Evolutionary conservation across 805 yeast genomes (phyloP).

Genomic region (Pichia californica): DNA sequence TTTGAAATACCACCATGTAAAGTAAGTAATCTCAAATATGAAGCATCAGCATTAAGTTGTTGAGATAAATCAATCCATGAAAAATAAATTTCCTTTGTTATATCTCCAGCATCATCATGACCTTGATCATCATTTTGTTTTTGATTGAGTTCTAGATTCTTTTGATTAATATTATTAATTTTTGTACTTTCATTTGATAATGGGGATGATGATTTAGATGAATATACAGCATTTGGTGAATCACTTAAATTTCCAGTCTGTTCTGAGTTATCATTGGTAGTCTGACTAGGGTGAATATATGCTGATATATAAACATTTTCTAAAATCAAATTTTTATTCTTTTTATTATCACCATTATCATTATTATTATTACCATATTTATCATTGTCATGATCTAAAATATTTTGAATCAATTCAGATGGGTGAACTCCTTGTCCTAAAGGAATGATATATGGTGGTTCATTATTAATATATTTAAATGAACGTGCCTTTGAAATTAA

Average conservation of each 20-base stretch:
- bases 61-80: slow-evolving; percentile 33
- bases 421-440: slow-evolving; percentile 27
- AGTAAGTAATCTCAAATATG: slow-evolving; percentile 32
- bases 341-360: no score
- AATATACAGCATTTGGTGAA: no score
- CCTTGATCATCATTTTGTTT: no score
- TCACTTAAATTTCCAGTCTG: background rate
- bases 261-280: background rate
- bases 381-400: slow-evolving; percentile 16
- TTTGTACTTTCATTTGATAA: no score
- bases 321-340: slow-evolving; percentile 10
- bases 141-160: background rate
- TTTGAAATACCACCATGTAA: slow-evolving; percentile 21
- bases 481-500: slow-evolving; percentile 24
- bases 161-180: no score
- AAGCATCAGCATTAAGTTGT: slow-evolving; percentile 34
- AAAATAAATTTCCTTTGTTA: slow-evolving; percentile 24
- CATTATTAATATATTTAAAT: slow-evolving; percentile 23
- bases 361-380: no score
- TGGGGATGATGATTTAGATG: no score
- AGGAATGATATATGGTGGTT: slow-evolving; percentile 28
- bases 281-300: slow-evolving; percentile 7
- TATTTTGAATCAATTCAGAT: slow-evolving; percentile 20
- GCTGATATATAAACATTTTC: slow-evolving; percentile 5
- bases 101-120: no score